Conservation (phyloP, 805 yeast genomes). For the Candida maesae region DNA sequence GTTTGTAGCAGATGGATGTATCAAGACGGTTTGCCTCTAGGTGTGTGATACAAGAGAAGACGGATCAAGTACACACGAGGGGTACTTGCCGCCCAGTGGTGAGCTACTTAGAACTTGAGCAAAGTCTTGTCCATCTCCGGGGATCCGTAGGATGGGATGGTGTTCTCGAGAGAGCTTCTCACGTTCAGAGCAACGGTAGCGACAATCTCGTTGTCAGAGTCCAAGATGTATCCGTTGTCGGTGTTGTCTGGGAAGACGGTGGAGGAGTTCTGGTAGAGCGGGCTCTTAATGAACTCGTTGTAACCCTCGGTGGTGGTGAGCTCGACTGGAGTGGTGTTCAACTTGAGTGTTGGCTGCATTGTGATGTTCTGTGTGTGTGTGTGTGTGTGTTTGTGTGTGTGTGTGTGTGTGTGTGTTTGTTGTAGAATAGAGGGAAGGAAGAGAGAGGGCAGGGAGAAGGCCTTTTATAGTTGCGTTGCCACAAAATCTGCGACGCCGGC, state of each 20-base stretch:
- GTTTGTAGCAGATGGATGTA: too few species aligned
- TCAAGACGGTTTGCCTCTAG: too few species aligned
- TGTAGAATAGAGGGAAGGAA: not conserved
- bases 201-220: slow-evolving; percentile 31
- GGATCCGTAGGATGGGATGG: slow-evolving; percentile 14
- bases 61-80: not conserved
- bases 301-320: slow-evolving; percentile 37
- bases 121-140: slow-evolving; percentile 12
- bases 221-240: slow-evolving; percentile 33
- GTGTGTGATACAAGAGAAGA: too few species aligned
- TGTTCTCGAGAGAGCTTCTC: slow-evolving; percentile 27
- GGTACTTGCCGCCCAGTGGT: not conserved
- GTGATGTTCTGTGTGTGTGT: not conserved
- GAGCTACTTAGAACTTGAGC: slow-evolving; percentile 6
- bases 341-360: slow-evolving; percentile 7
- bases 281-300: slow-evolving; percentile 35
- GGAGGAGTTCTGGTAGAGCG: slow-evolving; percentile 28
- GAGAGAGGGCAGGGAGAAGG: not conserved
- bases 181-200: slow-evolving; percentile 40
- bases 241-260: slow-evolving; percentile 36
- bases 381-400: not conserved
- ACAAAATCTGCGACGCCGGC: too few species aligned
- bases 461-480: not conserved
- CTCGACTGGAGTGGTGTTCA: slow-evolving; percentile 35
- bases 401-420: not conserved